These are phyloP conservation scores for Trypethelium eluteriae DNA, from an alignment of 495 filamentous ascomycete species.

Conservation along the genomic window DNA sequence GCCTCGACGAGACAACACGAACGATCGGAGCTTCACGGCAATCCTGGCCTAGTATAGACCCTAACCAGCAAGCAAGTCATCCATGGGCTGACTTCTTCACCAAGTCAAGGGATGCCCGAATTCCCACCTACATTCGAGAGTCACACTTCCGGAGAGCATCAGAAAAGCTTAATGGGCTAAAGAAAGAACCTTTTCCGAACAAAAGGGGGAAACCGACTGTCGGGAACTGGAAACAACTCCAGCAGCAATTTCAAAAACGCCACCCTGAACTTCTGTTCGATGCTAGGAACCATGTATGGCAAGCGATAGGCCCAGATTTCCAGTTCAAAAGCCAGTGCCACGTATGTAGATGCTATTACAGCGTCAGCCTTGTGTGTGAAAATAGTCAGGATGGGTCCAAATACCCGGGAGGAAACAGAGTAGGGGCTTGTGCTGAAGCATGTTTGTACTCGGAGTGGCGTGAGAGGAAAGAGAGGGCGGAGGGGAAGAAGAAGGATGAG, in stretches of 20 bases:
- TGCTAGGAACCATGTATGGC: conserved; percentile 3
- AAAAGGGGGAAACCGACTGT: neutral
- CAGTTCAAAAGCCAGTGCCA: neutral
- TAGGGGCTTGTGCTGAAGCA: conserved; percentile 1
- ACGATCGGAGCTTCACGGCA: neutral
- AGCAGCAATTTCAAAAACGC: neutral
- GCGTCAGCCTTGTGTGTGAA: neutral
- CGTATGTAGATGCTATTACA: neutral
- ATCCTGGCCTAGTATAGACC: neutral
- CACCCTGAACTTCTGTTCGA: neutral
- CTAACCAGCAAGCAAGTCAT: neutral
- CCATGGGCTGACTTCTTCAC: neutral
- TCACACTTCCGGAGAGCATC: neutral
- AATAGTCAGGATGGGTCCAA: neutral
- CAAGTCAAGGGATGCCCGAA: neutral
- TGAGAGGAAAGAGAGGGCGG: neutral
- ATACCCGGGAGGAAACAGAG: neutral
- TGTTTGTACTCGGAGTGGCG: neutral
- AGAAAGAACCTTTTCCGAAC: neutral
- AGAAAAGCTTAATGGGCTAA: neutral
- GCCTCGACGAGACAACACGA: neutral
- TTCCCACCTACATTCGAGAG: conserved; percentile 2
- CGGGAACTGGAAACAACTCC: neutral
- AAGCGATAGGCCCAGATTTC: neutral
- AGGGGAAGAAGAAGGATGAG: neutral